Conservation (phyloP, 139 green algal species). For the Volvox reticuliferus region DNA sequence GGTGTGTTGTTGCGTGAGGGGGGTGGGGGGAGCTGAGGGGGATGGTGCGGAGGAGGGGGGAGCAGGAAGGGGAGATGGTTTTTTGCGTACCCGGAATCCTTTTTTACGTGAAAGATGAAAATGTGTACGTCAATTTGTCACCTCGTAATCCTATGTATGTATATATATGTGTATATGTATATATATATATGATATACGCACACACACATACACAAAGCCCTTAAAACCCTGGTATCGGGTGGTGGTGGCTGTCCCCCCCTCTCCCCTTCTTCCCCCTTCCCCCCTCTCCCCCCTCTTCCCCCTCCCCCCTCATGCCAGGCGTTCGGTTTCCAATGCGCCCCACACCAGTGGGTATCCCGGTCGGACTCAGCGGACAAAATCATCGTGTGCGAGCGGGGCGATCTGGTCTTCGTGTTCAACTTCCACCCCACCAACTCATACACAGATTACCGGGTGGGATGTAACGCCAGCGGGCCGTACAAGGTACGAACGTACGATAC, state of each 20-base stretch:
- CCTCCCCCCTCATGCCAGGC: slow-evolving; percentile 44
- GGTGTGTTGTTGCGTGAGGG: too few species aligned
- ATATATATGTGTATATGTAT: too few species aligned
- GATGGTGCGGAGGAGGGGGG: background rate
- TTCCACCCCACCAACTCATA: slow-evolving; percentile 95
- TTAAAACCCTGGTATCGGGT: background rate
- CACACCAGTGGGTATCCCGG: slow-evolving; percentile 82
- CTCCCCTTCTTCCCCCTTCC: background rate
- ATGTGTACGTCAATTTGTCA: background rate
- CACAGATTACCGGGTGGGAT: slow-evolving; percentile 92
- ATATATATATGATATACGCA: too few species aligned
- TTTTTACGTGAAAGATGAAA: background rate
- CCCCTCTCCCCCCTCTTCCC: background rate
- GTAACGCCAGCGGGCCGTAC: slow-evolving; percentile 73
- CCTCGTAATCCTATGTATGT: too few species aligned
- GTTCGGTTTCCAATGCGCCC: slow-evolving; percentile 87
- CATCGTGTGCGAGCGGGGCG: slow-evolving; percentile 94
- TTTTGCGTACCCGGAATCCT: too few species aligned
- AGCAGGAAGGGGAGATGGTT: background rate
- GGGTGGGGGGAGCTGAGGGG: background rate
- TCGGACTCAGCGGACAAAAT: slow-evolving; percentile 96
- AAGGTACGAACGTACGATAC: slow-evolving; percentile 22
- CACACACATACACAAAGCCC: too few species aligned
- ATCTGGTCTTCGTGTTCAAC: slow-evolving; percentile 99
- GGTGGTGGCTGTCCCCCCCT: background rate